A percentile compares a stretch with the other conserved stretches of the same genome.
phyloP scores from a whole-genome alignment of 305 asterid genomes.

The Vinca major region DNA sequence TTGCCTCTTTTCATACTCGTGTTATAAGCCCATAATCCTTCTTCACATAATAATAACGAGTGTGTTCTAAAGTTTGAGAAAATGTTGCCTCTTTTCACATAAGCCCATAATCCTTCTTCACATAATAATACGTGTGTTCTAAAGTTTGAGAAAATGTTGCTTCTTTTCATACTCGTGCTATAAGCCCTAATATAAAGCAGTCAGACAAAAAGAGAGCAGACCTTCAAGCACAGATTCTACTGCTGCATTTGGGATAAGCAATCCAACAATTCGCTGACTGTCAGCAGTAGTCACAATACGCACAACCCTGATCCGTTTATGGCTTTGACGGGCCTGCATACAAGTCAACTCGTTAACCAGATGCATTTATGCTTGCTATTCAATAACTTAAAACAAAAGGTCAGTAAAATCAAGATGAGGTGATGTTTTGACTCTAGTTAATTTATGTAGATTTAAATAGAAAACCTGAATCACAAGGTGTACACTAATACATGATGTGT shows the following conservation, averaged over 20 bases:
- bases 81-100: not conserved
- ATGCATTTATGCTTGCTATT: not conserved
- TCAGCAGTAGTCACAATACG: conserved; percentile 79
- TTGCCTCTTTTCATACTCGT: not conserved
- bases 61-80: too few relatives aligned
- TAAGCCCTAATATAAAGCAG: conserved; percentile 5
- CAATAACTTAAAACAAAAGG: not conserved
- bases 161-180: not conserved
- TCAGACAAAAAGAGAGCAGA: conserved; percentile 20
- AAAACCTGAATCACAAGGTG: not conserved
- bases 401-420: not conserved
- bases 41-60: too few relatives aligned
- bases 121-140: too few relatives aligned
- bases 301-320: conserved; percentile 75
- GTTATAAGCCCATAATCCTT: not conserved
- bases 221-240: conserved; percentile 93
- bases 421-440: not conserved
- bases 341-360: conserved; percentile 8
- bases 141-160: not conserved
- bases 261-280: conserved; percentile 72
- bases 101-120: too few relatives aligned
- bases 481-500: not conserved
- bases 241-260: conserved; percentile 90
- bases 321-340: conserved; percentile 72
- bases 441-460: not conserved